Percentiles rank a stretch among this genome's conserved stretches.
phyloP scores from a whole-genome alignment of 768 basidiomycete genomes.

The Sarcomyxa edulis region DNA sequence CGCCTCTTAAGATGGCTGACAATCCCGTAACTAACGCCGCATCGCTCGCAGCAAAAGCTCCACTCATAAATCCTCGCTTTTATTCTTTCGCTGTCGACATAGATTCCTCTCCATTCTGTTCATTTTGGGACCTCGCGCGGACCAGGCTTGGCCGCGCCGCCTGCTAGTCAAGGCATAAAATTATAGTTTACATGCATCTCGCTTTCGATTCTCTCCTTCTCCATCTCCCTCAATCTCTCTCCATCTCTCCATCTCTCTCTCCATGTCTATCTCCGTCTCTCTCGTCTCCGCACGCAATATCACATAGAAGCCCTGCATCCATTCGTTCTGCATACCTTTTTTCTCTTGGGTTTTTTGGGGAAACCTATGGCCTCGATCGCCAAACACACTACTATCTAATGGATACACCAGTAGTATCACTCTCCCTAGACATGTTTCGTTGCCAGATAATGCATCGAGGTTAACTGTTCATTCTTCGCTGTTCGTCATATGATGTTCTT shows the following conservation, averaged over 20 bases:
- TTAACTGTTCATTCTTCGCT: too few species aligned
- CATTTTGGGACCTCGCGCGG: not conserved
- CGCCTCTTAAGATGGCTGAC: not conserved
- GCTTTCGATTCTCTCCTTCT: not conserved
- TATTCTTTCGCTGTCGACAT: not conserved
- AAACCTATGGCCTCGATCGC: too few species aligned
- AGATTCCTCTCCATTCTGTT: not conserved
- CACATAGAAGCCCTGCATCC: not conserved
- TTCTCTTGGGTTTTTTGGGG: too few species aligned
- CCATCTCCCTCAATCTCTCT: not conserved
- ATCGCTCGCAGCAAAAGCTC: not conserved
- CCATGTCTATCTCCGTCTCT: not conserved
- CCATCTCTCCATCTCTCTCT: not conserved
- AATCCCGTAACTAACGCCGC: not conserved
- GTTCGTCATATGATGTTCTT: too few species aligned
- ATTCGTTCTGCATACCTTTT: not conserved
- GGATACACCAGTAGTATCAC: too few species aligned
- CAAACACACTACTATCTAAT: too few species aligned
- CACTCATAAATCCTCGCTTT: not conserved
- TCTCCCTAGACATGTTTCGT: too few species aligned
- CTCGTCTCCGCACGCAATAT: not conserved
- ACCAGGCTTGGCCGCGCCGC: not conserved
- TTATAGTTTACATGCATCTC: conserved; percentile 1
- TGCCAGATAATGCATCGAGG: too few species aligned
- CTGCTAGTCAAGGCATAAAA: not conserved